Percentiles rank a stretch among this genome's conserved stretches.
Evolutionary conservation across 2,329 filamentous ascomycete genomes (phyloP).

Genomic region (Exophiala lecanii-corni): DNA sequence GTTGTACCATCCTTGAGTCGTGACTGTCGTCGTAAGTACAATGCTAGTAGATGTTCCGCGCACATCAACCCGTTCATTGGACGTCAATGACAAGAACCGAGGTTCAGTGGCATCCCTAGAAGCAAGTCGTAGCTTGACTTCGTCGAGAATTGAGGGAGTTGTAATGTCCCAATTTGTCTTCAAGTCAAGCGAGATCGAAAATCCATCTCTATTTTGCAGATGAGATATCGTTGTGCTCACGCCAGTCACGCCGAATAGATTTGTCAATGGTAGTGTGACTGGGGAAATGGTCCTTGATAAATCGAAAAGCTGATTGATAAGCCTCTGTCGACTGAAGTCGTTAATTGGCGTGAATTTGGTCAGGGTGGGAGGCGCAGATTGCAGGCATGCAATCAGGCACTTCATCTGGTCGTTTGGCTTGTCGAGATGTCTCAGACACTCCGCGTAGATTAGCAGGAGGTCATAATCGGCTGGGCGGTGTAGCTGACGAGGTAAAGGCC

Average conservation of each 20-base stretch:
- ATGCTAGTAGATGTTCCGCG: slow-evolving; percentile 52
- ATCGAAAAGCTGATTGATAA: slow-evolving; percentile 42
- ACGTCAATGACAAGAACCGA: slow-evolving; percentile 52
- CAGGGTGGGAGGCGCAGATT: slow-evolving; percentile 50
- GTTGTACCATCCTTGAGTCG: slow-evolving; percentile 23
- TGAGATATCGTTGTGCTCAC: slow-evolving; percentile 67
- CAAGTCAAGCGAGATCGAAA: slow-evolving; percentile 58
- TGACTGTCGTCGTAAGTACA: slow-evolving; percentile 16
- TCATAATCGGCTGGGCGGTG: slow-evolving; percentile 78
- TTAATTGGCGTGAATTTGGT: slow-evolving; percentile 39
- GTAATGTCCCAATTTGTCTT: slow-evolving; percentile 5
- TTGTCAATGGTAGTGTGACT: slow-evolving; percentile 62
- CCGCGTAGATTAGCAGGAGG: slow-evolving; percentile 79
- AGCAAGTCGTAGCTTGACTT: slow-evolving; percentile 15
- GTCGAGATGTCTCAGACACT: slow-evolving; percentile 72
- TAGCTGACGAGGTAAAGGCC: slow-evolving; percentile 69
- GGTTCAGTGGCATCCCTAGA: slow-evolving; percentile 37
- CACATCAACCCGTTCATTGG: slow-evolving; percentile 42
- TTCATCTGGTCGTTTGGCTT: slow-evolving; percentile 74
- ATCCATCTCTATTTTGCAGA: slow-evolving; percentile 67
- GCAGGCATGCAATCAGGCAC: slow-evolving; percentile 53
- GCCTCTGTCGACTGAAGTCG: slow-evolving; percentile 28
- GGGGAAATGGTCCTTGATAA: slow-evolving; percentile 53
- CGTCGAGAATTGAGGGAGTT: slow-evolving; percentile 8
- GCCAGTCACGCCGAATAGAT: slow-evolving; percentile 68